Conservation (phyloP, 805 yeast genomes). For the Starmerella cellae region DNA sequence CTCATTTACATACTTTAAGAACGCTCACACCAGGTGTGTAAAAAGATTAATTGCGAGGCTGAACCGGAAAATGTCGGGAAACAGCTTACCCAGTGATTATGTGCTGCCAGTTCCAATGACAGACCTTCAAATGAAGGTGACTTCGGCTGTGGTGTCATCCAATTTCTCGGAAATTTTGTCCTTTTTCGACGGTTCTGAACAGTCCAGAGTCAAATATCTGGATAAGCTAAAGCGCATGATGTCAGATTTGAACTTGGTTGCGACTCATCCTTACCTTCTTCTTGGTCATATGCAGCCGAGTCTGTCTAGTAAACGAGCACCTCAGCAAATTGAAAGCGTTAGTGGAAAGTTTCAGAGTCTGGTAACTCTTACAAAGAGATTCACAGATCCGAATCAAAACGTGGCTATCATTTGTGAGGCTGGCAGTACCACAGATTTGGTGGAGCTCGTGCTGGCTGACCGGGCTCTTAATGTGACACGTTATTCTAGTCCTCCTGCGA, state of each 20-base stretch:
- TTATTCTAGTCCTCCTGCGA: constrained; percentile 38
- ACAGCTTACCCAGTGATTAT: constrained; percentile 9
- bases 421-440: constrained; percentile 55
- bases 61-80: neutral
- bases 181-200: constrained; percentile 52
- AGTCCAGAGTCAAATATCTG: constrained; percentile 47
- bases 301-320: constrained; percentile 44
- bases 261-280: constrained; percentile 78
- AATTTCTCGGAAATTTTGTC: constrained; percentile 85
- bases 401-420: constrained; percentile 61
- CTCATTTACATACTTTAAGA: too few relatives aligned
- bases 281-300: constrained; percentile 72
- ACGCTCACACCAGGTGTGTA: too few relatives aligned
- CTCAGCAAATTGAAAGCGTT: constrained; percentile 50
- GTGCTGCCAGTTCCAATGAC: constrained; percentile 20
- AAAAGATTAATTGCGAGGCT: too few relatives aligned
- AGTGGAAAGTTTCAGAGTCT: constrained; percentile 58
- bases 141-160: constrained; percentile 80
- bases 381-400: constrained; percentile 35
- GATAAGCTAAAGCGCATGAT: constrained; percentile 49
- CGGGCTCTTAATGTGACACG: constrained; percentile 51
- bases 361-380: constrained; percentile 46
- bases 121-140: constrained; percentile 60
- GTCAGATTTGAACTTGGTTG: constrained; percentile 60
- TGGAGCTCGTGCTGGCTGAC: constrained; percentile 71